Base-by-base conservation (phyloP, 768 basidiomycete genomes). In the Suillus bovinus region DNA sequence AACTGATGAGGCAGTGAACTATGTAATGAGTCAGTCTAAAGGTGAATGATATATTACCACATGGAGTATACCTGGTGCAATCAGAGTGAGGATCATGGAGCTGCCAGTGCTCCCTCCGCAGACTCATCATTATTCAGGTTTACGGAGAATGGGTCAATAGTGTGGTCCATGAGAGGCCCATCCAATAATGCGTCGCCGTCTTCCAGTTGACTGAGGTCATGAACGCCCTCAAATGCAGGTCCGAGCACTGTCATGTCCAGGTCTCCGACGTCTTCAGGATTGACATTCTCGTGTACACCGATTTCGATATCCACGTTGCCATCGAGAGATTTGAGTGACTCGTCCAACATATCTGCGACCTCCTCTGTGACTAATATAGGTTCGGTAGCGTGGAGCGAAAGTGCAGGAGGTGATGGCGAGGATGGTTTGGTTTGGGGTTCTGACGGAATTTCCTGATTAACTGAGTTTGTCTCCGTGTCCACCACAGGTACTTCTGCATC, bases 201-300 rank as follows among this genome's bases (percentile, higher is more conserved):
- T 47, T 84, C 83, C 62, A 91, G 71, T 68, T 89, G 86, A 16
- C 82, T 79, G 46, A 91, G 73, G 65, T 84, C 83, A 62, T 82
- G 81, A 17, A 74, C 74, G 38, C 70, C 73, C 64, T 87, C 88
- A 50, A 86, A 81, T 10, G 79, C 77, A 58, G 89, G 85, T 16
- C 83, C 89, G 39, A 92, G 80, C 27, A 75, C 78, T 20, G 85
- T 79, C 69, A 92, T 85, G 64, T 89, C 87, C 72, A 93, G 72
- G 58, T 79, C 81, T 57, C 84, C 82, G 17, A 77, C 80, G 49
- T 70, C 72, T 22, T 75, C 76, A 56, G 68, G 63, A 46, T 73
- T 69, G 49, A 62, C 59, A 33, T 27, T 64, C 44, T 74, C 74
- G 56, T 79, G 79, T 36, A 76, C 73, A 50, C 65, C 79, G 5